These are phyloP conservation scores for Penicillium waksmanii DNA, from an alignment of 495 filamentous ascomycete species.

Conservation along the genomic window DNA sequence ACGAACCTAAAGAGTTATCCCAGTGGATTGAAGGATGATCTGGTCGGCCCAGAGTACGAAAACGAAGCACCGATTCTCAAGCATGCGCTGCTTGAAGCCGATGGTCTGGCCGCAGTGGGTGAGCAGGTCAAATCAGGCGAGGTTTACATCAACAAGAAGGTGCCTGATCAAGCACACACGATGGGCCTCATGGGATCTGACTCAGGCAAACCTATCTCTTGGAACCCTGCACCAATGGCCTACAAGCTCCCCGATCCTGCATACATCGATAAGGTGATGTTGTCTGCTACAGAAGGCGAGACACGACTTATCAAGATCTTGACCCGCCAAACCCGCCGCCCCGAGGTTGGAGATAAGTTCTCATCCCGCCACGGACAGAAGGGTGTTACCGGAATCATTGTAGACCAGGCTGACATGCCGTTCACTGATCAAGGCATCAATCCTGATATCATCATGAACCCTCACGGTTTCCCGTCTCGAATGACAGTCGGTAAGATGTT, in stretches of 20 bases:
- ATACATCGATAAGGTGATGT: slow-evolving; percentile 93
- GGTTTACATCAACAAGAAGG: slow-evolving; percentile 85
- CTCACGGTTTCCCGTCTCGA: slow-evolving; percentile 97
- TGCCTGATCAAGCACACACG: slow-evolving; percentile 70
- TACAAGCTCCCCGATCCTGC: slow-evolving; percentile 84
- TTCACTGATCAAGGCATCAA: slow-evolving; percentile 89
- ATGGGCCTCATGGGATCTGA: slow-evolving; percentile 65
- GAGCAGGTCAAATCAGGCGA: slow-evolving; percentile 72
- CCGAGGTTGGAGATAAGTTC: slow-evolving; percentile 97
- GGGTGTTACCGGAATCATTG: slow-evolving; percentile 95
- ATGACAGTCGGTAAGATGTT: slow-evolving; percentile 99
- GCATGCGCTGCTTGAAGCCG: slow-evolving; percentile 71
- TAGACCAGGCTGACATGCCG: slow-evolving; percentile 94
- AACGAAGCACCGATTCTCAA: slow-evolving; percentile 69
- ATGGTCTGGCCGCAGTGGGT: slow-evolving; percentile 86
- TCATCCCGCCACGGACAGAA: slow-evolving; percentile 98
- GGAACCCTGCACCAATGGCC: slow-evolving; percentile 64
- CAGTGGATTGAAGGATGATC: slow-evolving; percentile 75
- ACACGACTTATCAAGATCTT: slow-evolving; percentile 85
- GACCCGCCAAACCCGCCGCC: slow-evolving; percentile 88
- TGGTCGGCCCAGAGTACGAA: slow-evolving; percentile 63
- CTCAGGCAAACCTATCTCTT: slow-evolving; percentile 62
- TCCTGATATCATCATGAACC: slow-evolving; percentile 99
- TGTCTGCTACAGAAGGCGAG: slow-evolving; percentile 82
- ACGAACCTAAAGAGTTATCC: slow-evolving; percentile 78